Percentiles rank a stretch among this genome's conserved stretches.
Conservation (phyloP, 306 rosid genomes). For the Sicyos edulis region DNA sequence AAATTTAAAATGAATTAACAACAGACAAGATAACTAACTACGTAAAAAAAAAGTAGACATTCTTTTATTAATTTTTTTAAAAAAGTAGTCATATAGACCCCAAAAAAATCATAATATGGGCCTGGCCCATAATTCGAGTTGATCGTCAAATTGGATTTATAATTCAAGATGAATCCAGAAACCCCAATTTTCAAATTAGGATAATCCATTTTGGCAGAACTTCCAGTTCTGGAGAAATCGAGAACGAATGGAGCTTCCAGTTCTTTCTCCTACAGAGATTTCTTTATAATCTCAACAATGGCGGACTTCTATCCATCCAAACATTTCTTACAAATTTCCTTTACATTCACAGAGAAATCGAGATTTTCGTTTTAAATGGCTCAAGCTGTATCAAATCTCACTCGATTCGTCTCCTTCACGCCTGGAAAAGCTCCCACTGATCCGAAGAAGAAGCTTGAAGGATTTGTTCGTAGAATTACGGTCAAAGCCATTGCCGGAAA, state of each 20-base stretch:
- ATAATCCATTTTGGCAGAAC: too few species aligned
- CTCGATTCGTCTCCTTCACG: slow-evolving; percentile 22
- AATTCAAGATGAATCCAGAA: background rate
- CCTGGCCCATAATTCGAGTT: too few species aligned
- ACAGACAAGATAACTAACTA: too few species aligned
- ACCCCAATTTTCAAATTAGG: background rate
- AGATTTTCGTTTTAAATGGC: slow-evolving; percentile 24
- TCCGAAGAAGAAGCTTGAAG: background rate
- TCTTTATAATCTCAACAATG: background rate
- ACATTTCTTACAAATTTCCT: background rate
- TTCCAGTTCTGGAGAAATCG: background rate
- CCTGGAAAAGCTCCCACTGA: background rate
- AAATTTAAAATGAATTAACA: too few species aligned
- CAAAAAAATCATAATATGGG: too few species aligned
- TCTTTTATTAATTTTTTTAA: too few species aligned
- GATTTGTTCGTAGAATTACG: background rate
- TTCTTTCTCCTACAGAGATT: background rate
- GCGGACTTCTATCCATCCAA: background rate
- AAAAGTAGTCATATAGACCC: too few species aligned
- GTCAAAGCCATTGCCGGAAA: slow-evolving; percentile 44
- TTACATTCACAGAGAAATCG: too few species aligned
- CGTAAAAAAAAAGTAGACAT: too few species aligned
- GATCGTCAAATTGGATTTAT: too few species aligned
- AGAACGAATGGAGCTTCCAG: background rate
- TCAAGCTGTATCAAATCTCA: slow-evolving; percentile 30